Evolutionary conservation across 768 basidiomycete genomes (phyloP).

Genomic region (Lenzites betulinus): DNA sequence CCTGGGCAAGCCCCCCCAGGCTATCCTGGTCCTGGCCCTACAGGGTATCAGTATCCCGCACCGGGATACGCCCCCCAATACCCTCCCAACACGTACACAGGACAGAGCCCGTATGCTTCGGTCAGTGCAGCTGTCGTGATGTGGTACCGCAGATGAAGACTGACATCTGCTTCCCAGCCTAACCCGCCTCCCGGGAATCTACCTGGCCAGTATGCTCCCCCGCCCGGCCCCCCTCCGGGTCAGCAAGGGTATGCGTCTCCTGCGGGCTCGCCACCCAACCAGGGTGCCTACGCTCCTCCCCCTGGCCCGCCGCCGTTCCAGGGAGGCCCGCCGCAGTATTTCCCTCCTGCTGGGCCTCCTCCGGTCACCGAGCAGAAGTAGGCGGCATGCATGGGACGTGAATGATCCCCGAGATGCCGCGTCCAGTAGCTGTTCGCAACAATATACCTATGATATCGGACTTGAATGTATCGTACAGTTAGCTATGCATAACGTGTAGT

Average conservation of each 20-base stretch:
- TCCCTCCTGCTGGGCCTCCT: slow-evolving; percentile 6
- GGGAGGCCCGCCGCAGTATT: slow-evolving; percentile 6
- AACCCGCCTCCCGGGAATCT: slow-evolving; percentile 3
- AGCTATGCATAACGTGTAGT: neutral
- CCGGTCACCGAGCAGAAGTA: slow-evolving; percentile 10
- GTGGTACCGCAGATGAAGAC: neutral
- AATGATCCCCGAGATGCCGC: neutral
- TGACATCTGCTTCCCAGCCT: slow-evolving; percentile 8
- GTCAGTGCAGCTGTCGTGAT: slow-evolving; percentile 9
- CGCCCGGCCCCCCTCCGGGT: slow-evolving; percentile 6
- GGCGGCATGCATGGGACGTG: neutral
- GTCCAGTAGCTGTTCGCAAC: slow-evolving; percentile 1
- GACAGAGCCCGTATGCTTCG: slow-evolving; percentile 16
- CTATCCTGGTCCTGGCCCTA: slow-evolving; percentile 1
- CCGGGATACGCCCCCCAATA: slow-evolving; percentile 19
- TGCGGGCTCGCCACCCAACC: slow-evolving; percentile 6
- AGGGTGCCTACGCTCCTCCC: slow-evolving; percentile 13
- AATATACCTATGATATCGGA: neutral
- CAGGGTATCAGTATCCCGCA: slow-evolving; percentile 3
- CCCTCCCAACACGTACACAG: slow-evolving; percentile 16
- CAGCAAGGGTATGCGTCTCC: slow-evolving; percentile 14
- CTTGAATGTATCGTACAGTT: neutral
- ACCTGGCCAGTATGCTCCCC: slow-evolving; percentile 12
- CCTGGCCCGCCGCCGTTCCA: slow-evolving; percentile 11
- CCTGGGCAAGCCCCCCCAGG: slow-evolving; percentile 13